phyloP scores from a whole-genome alignment of 805 yeast genomes.

The Wickerhamiella sorbophila region DNA sequence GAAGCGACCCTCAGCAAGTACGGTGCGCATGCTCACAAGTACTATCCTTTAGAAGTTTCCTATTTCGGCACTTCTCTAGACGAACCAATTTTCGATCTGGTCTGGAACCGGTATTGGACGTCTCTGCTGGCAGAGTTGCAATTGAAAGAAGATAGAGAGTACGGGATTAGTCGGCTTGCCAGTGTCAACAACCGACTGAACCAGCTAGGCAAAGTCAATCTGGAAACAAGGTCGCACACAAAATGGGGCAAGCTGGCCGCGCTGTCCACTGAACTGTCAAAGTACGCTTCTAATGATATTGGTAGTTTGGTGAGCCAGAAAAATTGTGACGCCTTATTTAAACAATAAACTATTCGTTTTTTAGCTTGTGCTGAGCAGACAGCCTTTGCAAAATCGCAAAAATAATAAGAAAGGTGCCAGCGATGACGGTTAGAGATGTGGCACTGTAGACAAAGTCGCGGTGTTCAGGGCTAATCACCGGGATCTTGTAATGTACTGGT shows the following conservation, averaged over 20 bases:
- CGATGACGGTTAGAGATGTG: conserved; percentile 26
- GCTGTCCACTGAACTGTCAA: neutral
- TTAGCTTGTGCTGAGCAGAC: neutral
- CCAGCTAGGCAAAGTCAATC: neutral
- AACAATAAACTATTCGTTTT: neutral
- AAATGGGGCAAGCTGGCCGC: neutral
- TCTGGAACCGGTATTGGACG: conserved; percentile 11
- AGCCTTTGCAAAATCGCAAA: neutral
- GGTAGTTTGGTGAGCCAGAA: neutral
- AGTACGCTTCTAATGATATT: neutral
- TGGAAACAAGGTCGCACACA: neutral
- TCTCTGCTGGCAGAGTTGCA: conserved; percentile 5
- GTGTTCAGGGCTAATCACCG: conserved; percentile 28
- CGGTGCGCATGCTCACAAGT: conserved; percentile 57
- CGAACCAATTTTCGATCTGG: conserved; percentile 26
- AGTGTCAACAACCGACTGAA: neutral
- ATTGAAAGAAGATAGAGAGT: neutral
- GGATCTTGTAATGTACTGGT: conserved; percentile 26
- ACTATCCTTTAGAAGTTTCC: conserved; percentile 51
- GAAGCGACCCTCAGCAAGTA: conserved; percentile 19
- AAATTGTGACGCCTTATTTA: neutral
- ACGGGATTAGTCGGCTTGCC: neutral
- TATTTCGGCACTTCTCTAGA: conserved; percentile 44
- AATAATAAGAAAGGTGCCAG: conserved; percentile 26
- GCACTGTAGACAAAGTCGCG: conserved; percentile 24